These are phyloP conservation scores for Dianthus caryophyllus DNA, from an alignment of 148 eudicot genomes.

Conservation along the genomic window DNA sequence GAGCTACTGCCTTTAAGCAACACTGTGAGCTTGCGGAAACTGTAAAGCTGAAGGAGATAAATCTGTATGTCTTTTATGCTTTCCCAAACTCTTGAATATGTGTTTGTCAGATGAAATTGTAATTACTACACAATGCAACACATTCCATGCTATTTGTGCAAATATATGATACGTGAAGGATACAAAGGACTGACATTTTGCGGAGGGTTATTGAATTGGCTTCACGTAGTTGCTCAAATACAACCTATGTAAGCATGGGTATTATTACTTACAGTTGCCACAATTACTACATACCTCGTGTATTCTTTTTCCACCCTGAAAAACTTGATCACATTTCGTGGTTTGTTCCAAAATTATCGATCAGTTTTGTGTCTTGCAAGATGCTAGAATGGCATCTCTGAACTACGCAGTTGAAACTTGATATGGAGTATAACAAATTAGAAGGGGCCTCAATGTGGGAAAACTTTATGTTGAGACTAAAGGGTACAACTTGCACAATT, in stretches of 20 bases:
- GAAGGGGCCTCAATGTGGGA: not conserved
- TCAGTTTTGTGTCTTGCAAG: not conserved
- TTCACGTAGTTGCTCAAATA: not conserved
- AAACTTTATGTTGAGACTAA: too few species aligned
- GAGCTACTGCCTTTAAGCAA: constrained; percentile 87
- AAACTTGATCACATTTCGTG: not conserved
- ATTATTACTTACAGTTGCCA: not conserved
- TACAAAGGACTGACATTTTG: not conserved
- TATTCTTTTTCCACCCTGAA: not conserved
- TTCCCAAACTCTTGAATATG: not conserved
- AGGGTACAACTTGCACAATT: not conserved
- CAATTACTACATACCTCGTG: not conserved
- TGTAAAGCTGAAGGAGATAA: constrained; percentile 87
- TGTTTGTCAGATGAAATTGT: not conserved
- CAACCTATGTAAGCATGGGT: not conserved
- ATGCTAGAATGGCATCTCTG: not conserved
- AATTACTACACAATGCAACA: not conserved
- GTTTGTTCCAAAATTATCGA: not conserved
- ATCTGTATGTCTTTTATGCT: constrained; percentile 51
- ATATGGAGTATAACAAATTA: not conserved
- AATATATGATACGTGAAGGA: not conserved
- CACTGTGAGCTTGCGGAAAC: constrained; percentile 88
- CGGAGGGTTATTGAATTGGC: not conserved
- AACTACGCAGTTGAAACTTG: not conserved
- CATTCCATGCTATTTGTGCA: not conserved